Conservation (phyloP, 2,329 filamentous ascomycete species). For the Furcasterigmium furcatum region DNA sequence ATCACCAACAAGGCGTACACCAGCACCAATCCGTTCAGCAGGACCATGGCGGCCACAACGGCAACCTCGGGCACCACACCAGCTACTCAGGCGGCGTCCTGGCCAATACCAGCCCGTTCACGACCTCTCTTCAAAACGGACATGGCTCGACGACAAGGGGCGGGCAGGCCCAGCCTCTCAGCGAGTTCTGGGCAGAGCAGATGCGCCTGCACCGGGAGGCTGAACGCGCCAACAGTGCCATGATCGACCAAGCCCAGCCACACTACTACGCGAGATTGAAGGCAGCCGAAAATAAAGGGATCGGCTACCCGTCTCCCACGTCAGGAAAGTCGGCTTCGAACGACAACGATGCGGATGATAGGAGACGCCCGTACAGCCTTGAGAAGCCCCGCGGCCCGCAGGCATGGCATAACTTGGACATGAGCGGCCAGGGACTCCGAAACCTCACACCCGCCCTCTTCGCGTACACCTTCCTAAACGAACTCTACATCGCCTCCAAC, state of each 20-base stretch:
- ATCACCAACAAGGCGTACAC: slow-evolving; percentile 61
- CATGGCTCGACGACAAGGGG: slow-evolving; percentile 44
- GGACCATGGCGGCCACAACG: slow-evolving; percentile 52
- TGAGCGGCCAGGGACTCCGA: slow-evolving; percentile 92
- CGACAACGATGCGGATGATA: slow-evolving; percentile 53
- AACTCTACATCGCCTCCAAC: slow-evolving; percentile 92
- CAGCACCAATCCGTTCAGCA: slow-evolving; percentile 60
- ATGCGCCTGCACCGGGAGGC: slow-evolving; percentile 76
- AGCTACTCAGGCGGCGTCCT: slow-evolving; percentile 62
- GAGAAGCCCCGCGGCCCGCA: slow-evolving; percentile 67
- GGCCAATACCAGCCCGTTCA: slow-evolving; percentile 61
- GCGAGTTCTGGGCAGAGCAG: slow-evolving; percentile 85
- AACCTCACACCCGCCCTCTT: slow-evolving; percentile 79
- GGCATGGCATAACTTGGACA: slow-evolving; percentile 90
- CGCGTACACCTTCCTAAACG: slow-evolving; percentile 82
- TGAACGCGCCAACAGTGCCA: slow-evolving; percentile 69
- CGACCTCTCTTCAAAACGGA: slow-evolving; percentile 54
- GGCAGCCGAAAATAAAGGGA: slow-evolving; percentile 66
- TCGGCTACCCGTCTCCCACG: slow-evolving; percentile 50
- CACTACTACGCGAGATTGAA: slow-evolving; percentile 72
- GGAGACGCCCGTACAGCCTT: slow-evolving; percentile 61
- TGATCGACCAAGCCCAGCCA: slow-evolving; percentile 61
- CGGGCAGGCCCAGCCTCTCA: slow-evolving; percentile 49
- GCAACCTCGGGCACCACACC: slow-evolving; percentile 57
- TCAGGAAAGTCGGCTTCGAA: slow-evolving; percentile 43